Evolutionary conservation across 345 rosid species (phyloP), one percentile per base, ranked within the genome.

Genomic region (Populus alba): DNA sequence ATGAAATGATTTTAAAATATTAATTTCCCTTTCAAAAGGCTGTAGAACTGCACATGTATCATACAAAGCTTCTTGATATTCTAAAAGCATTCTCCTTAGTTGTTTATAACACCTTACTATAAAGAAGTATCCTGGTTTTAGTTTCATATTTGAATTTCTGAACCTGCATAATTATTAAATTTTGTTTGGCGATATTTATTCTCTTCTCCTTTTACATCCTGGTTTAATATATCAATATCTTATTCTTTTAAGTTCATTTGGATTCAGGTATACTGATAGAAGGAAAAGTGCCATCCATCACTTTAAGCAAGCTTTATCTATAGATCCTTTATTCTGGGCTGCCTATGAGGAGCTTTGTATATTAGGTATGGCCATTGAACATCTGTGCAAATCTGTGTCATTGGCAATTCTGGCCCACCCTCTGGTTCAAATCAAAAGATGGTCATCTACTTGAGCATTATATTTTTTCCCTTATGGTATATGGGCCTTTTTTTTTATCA

Each of bases 291-390:
- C 99, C 5, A 79, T 90, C 47, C 86, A 89, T 74, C 98, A 96
- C 80, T 92, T 94, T 81, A 90, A 88, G 91, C 91, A 83, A 82
- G 91, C 99, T 73, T 89, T 94, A 86, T 84, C 94, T 35, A 76
- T 91, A 66, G 98, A 94, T 89, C 99, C 99, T 75, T 87, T 96
- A 77, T 87, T 91, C 71, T 96, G 99, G 99, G 88, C 90, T 71
- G 98, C 99, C 66, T 96, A 91, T 68, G 98, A 96, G 84, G 98
- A 96, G 82, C 86, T 96, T 69, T 94, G 99, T 80, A 73, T 88
- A 62, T 84, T 96, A 92, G 99, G 99, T 96, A 11, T 82, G 88
- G 81, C 70, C 15, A 71, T 59, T 71, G 77, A 77, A 47, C 31
- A 18, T 37, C 45, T 70, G 51, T 3, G 35, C 51, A 75, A 27